Base-by-base conservation (phyloP, 163 green algal species). In the Coccomyxa subellipsoidea region DNA sequence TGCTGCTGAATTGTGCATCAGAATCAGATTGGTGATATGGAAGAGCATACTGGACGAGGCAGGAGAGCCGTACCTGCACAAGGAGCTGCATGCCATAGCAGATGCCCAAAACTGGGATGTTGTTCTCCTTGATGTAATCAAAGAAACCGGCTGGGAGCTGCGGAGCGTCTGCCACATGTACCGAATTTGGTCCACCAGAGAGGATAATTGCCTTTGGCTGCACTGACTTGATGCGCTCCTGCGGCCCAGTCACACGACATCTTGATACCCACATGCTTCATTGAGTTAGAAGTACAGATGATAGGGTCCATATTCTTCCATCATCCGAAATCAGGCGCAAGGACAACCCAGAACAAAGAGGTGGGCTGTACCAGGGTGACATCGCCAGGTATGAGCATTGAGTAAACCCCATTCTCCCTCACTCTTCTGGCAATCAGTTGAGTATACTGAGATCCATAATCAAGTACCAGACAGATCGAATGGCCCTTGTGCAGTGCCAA, bases 381-480 rank as follows among this genome's bases (percentile, higher is more conserved):
- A 77, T 99, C 97, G 7, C 94, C 96, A 39, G 96, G 95, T 32
- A 99, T 86, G 39, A 98, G 90, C 79, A 98, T 89, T 8, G 96
- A 98, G 59, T 96, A 95, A 38, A 99, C 93, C 23, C 89, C 88
- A 21, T 97, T 88, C 84, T 99, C 97, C 72, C 97, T 90, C 29
- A 99, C 89, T 2, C 96, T 88, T 39, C 97, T 89, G 0, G 94
- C 92, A 83, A 99, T 99, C 2, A 99, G 92, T 89, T 98, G 95
- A 0, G 96, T 99, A 88, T 99, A 99, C 83, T 99, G 97, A 2
- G 91, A 97, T 29, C 97, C 97, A 88, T 98, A 99, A 84, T 99
- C 97, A 38, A 99, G 88, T 69, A 99, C 94, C 54, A 98, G 81
- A 23, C 79, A 87, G 5, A 90, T 83, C 31, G 71, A 34, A 82